phyloP scores from a whole-genome alignment of 768 basidiomycete genomes.

The Cystobasidium tubakii region DNA sequence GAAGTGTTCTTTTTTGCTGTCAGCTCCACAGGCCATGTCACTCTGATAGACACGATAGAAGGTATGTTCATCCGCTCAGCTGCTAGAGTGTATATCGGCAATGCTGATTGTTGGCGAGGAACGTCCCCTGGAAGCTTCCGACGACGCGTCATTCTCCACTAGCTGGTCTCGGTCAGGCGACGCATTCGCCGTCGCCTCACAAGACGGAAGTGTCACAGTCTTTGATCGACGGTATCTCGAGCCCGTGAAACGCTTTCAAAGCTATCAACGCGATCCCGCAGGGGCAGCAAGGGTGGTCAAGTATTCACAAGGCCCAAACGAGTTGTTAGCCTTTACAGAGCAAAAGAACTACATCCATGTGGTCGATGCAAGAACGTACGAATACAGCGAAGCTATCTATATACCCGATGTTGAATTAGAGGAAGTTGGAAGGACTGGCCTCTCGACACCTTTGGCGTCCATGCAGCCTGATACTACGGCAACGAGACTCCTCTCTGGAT shows the following conservation, averaged over 20 bases:
- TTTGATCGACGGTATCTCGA: constrained; percentile 26
- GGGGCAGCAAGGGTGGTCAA: constrained; percentile 36
- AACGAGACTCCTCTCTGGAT: not conserved
- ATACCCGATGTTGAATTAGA: constrained; percentile 19
- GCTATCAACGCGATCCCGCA: constrained; percentile 13
- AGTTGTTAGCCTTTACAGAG: constrained; percentile 31
- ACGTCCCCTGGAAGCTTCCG: too few species aligned
- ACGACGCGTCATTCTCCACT: constrained; percentile 32
- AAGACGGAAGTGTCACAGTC: constrained; percentile 28
- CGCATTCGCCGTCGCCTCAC: constrained; percentile 29
- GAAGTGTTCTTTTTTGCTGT: constrained; percentile 71
- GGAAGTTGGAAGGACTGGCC: not conserved
- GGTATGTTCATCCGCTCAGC: constrained; percentile 1
- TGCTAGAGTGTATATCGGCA: too few species aligned
- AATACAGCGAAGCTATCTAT: constrained; percentile 24
- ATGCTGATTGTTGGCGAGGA: too few species aligned
- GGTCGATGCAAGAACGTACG: constrained; percentile 33
- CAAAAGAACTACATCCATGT: constrained; percentile 35
- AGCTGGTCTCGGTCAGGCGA: constrained; percentile 30
- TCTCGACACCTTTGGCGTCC: not conserved
- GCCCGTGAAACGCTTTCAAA: constrained; percentile 17
- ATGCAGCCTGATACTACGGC: not conserved
- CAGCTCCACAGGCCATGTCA: not conserved
- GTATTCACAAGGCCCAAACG: constrained; percentile 27
- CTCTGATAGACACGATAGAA: constrained; percentile 9